Conservation (phyloP, 1,284 basidiomycete species). For the Marasmius tenuissimus region DNA sequence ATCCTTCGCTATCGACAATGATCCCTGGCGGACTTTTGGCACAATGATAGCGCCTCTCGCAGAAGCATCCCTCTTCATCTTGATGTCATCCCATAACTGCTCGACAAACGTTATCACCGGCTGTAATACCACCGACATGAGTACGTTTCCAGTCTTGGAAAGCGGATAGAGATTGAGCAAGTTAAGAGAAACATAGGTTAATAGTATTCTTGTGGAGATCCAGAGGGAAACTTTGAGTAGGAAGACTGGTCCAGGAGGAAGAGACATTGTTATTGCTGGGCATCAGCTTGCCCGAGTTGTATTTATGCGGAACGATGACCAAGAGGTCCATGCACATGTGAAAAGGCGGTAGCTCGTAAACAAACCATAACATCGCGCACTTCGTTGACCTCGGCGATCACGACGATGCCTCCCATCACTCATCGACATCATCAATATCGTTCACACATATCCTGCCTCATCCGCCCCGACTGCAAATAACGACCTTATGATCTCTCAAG, state of each 20-base stretch:
- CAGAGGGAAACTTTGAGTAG: background rate
- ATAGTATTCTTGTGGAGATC: background rate
- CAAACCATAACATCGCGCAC: too few relatives aligned
- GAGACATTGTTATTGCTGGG: background rate
- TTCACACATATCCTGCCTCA: too few relatives aligned
- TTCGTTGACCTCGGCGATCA: too few relatives aligned
- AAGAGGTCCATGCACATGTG: too few relatives aligned
- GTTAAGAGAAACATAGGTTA: background rate
- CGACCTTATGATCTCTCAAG: too few relatives aligned
- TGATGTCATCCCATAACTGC: background rate
- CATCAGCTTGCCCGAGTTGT: background rate
- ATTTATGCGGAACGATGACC: too few relatives aligned
- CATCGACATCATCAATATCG: too few relatives aligned
- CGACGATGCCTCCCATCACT: too few relatives aligned
- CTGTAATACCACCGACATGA: background rate
- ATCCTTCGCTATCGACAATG: background rate
- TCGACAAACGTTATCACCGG: background rate
- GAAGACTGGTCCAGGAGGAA: background rate
- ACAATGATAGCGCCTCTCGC: slow-evolving; percentile 2
- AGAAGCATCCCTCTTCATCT: background rate
- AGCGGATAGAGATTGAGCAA: background rate
- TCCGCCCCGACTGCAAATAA: too few relatives aligned
- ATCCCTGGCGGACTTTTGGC: slow-evolving; percentile 8
- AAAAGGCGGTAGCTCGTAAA: too few relatives aligned
- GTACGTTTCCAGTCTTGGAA: background rate